phyloP scores from a whole-genome alignment of 352 stramenopile species.

The Pythium phragmiticola region DNA sequence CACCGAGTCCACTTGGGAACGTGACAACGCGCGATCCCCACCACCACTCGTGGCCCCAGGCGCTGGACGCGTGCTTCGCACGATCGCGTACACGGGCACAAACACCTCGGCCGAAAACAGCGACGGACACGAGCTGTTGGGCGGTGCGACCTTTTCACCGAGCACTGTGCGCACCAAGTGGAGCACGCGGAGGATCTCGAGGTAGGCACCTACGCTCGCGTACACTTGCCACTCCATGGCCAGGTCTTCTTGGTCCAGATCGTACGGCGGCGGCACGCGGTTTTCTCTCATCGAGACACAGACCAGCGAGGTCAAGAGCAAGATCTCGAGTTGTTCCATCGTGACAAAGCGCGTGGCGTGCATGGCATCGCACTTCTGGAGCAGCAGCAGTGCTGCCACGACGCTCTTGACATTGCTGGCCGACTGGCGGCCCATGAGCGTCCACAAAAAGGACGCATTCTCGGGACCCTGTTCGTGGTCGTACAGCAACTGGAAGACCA shows the following conservation, averaged over 20 bases:
- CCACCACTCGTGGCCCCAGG: not conserved
- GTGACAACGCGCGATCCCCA: constrained; percentile 4
- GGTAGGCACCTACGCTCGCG: constrained; percentile 40
- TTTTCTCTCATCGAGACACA: constrained; percentile 28
- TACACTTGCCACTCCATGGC: constrained; percentile 53
- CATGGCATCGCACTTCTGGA: constrained; percentile 47
- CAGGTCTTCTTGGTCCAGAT: constrained; percentile 34
- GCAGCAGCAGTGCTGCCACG: constrained; percentile 50
- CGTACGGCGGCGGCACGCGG: constrained; percentile 13
- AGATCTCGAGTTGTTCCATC: constrained; percentile 43
- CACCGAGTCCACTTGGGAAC: constrained; percentile 26
- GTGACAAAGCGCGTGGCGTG: constrained; percentile 36
- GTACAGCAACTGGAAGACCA: constrained; percentile 55
- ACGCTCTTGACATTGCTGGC: constrained; percentile 41
- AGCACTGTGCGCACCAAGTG: constrained; percentile 51
- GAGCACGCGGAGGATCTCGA: constrained; percentile 57
- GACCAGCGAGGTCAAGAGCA: constrained; percentile 59
- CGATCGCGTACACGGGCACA: constrained; percentile 43
- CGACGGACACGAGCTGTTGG: constrained; percentile 31
- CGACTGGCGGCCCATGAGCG: constrained; percentile 39
- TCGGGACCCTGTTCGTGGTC: constrained; percentile 22
- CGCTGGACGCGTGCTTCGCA: constrained; percentile 18
- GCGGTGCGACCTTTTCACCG: constrained; percentile 31
- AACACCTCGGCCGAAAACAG: constrained; percentile 73
- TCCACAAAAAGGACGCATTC: constrained; percentile 34